Evolutionary conservation across 2,329 filamentous ascomycete species (phyloP).

Genomic region (Cryphonectria carpinicola): DNA sequence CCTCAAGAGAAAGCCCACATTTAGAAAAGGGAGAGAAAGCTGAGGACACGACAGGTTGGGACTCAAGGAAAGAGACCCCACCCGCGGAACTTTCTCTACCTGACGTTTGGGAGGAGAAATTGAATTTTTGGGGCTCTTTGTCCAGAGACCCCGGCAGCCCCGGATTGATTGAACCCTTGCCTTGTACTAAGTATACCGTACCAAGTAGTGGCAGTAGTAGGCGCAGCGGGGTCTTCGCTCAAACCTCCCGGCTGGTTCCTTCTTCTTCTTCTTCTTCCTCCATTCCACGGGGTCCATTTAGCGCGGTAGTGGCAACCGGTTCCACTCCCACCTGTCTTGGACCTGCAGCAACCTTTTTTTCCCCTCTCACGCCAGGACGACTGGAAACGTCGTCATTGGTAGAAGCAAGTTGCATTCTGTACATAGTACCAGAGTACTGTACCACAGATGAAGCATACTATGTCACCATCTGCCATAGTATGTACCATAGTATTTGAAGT

Average conservation of each 20-base stretch:
- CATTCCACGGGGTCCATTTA: background rate
- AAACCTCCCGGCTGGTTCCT: background rate
- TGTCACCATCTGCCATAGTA: background rate
- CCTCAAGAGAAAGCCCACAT: background rate
- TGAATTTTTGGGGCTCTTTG: constrained; percentile 11
- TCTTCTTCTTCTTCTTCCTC: background rate
- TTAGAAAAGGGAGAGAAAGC: background rate
- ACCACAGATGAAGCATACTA: too few relatives aligned
- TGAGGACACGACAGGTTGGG: background rate
- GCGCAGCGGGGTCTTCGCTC: constrained; percentile 3
- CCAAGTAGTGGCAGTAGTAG: background rate
- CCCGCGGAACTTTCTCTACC: background rate
- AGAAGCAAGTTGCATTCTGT: background rate
- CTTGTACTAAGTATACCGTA: background rate
- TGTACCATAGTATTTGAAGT: background rate
- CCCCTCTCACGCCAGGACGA: constrained; percentile 1
- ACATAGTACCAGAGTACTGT: too few relatives aligned
- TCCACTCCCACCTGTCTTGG: constrained; percentile 1
- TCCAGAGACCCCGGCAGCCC: constrained; percentile 16
- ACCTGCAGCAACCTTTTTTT: constrained; percentile 1
- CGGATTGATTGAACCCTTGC: constrained; percentile 6
- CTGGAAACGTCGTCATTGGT: constrained; percentile 19
- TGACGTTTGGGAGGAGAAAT: background rate
- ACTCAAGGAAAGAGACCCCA: background rate
- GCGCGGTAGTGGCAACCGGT: background rate